A percentile compares a stretch with the other conserved stretches of the same genome.
These are phyloP conservation scores for Taiwanofungus camphoratus DNA, from an alignment of 1,284 basidiomycete species.

Conservation along the genomic window DNA sequence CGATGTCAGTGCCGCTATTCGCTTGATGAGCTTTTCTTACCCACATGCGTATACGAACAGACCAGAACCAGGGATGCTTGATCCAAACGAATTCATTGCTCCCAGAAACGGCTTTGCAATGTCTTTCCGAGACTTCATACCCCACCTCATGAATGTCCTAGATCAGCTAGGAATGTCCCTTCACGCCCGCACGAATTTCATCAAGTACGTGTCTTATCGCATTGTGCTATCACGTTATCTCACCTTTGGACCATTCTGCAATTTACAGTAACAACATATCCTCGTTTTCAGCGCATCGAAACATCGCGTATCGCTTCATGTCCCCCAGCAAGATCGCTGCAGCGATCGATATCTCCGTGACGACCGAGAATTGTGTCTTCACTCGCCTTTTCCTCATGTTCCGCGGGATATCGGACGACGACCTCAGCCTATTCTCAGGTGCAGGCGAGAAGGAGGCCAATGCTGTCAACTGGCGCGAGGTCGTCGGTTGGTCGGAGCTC, in stretches of 20 bases:
- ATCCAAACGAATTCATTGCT: constrained; percentile 68
- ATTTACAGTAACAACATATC: constrained; percentile 61
- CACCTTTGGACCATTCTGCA: neutral
- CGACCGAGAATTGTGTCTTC: constrained; percentile 69
- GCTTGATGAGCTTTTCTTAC: constrained; percentile 4
- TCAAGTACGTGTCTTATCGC: constrained; percentile 46
- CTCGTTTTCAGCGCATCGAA: constrained; percentile 65
- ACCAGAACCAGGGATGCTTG: constrained; percentile 66
- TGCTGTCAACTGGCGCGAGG: constrained; percentile 67
- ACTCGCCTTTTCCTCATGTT: constrained; percentile 82
- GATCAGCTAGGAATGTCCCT: constrained; percentile 76
- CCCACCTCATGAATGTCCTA: constrained; percentile 69
- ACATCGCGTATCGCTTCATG: constrained; percentile 83
- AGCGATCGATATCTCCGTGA: constrained; percentile 80
- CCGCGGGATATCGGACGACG: constrained; percentile 75
- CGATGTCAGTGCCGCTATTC: constrained; percentile 42
- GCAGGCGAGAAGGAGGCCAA: constrained; percentile 82
- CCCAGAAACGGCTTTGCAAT: constrained; percentile 77
- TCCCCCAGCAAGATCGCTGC: constrained; percentile 69
- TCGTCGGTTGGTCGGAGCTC: constrained; percentile 71
- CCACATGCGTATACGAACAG: constrained; percentile 32
- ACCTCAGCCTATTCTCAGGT: constrained; percentile 62
- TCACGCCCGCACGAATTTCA: constrained; percentile 70
- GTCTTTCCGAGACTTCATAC: constrained; percentile 70
- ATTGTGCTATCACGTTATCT: neutral